phyloP scores from a whole-genome alignment of 768 basidiomycete genomes.

The Leccinum ochraceum region DNA sequence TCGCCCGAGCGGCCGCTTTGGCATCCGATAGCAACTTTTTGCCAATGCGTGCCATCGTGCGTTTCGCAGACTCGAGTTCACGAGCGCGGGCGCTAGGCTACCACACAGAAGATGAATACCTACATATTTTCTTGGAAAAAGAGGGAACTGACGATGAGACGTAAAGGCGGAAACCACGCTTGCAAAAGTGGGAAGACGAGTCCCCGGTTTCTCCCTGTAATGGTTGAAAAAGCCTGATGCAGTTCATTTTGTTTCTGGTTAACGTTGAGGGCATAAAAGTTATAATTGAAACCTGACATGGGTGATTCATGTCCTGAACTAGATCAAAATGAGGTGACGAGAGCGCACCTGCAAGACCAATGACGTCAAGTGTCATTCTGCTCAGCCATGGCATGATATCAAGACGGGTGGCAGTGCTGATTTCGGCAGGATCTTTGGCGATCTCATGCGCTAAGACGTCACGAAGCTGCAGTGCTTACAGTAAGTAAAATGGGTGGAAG shows the following conservation, averaged over 20 bases:
- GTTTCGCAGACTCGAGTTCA: conserved; percentile 29
- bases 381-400: conserved; percentile 37
- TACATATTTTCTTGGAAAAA: background rate
- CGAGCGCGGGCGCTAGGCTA: conserved; percentile 27
- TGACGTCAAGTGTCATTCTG: conserved; percentile 38
- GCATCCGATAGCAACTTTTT: conserved; percentile 47
- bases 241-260: conserved; percentile 30
- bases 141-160: conserved; percentile 37
- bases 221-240: conserved; percentile 31
- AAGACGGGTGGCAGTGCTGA: conserved; percentile 12
- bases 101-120: background rate
- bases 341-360: conserved; percentile 38
- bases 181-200: conserved; percentile 36
- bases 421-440: conserved; percentile 19
- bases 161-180: conserved; percentile 37
- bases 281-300: conserved; percentile 38
- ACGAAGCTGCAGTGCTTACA: conserved; percentile 34
- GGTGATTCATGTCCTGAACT: background rate
- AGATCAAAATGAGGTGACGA: background rate
- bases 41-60: conserved; percentile 52
- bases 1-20: conserved; percentile 39
- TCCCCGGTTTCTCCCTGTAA: conserved; percentile 14
- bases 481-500: background rate
- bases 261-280: conserved; percentile 33
- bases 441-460: conserved; percentile 43